Evolutionary conservation across 2,329 filamentous ascomycete species (phyloP).

Genomic region (Escovopsis sp.): DNA sequence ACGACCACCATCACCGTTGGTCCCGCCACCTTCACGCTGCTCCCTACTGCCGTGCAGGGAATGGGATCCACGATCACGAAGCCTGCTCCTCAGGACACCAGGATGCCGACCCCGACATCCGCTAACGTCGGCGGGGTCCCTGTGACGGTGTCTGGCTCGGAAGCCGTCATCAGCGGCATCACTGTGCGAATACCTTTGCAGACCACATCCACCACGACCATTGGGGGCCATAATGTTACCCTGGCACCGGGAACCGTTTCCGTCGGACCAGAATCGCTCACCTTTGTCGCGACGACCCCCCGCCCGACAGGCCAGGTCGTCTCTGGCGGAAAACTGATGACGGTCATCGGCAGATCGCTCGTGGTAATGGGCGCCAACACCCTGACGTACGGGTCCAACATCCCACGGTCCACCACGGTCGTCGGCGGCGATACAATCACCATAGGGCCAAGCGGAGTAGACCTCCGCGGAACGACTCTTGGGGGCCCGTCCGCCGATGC

Average conservation of each 20-base stretch:
- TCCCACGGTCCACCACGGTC: constrained; percentile 20
- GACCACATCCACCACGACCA: constrained; percentile 18
- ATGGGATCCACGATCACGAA: constrained; percentile 29
- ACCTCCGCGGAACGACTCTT: constrained; percentile 25
- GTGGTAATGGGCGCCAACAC: constrained; percentile 28
- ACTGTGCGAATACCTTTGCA: constrained; percentile 25
- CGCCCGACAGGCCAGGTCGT: constrained; percentile 29
- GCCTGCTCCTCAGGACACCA: constrained; percentile 19
- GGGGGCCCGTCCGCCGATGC: constrained; percentile 25
- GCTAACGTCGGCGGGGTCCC: constrained; percentile 24
- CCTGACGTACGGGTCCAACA: constrained; percentile 28
- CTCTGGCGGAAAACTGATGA: constrained; percentile 32
- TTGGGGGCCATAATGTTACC: constrained; percentile 19
- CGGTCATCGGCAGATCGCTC: constrained; percentile 25
- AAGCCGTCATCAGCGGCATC: constrained; percentile 27
- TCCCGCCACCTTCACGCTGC: constrained; percentile 31
- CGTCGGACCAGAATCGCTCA: constrained; percentile 23
- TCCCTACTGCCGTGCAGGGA: constrained; percentile 30
- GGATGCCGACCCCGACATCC: constrained; percentile 19
- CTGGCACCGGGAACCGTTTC: constrained; percentile 21
- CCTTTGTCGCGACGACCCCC: constrained; percentile 17
- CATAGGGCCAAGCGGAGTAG: constrained; percentile 31
- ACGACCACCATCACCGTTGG: constrained; percentile 29
- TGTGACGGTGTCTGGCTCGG: constrained; percentile 27
- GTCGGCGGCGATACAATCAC: constrained; percentile 37